A percentile compares a stretch with the other conserved stretches of the same genome.
Conservation (phyloP, 1,284 basidiomycete genomes). For the Schizophyllum amplum region DNA sequence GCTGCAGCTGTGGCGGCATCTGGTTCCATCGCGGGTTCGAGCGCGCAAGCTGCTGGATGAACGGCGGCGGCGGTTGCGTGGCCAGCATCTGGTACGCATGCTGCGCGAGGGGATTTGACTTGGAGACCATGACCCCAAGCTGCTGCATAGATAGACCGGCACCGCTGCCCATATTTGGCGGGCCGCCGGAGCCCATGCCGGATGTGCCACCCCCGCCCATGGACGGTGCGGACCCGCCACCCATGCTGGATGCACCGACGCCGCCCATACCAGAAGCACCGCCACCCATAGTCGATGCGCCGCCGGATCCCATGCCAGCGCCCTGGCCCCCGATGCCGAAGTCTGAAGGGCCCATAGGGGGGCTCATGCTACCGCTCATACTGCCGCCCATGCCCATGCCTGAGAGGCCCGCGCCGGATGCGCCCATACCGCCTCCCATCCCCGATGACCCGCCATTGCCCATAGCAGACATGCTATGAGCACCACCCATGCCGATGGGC, state of each 20-base stretch:
- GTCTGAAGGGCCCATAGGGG: no score
- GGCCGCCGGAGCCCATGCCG: constrained; percentile 1
- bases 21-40: constrained; percentile 45
- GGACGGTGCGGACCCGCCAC: constrained; percentile 8
- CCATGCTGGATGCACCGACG: background rate
- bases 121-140: constrained; percentile 9
- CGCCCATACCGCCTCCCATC: constrained; percentile 34
- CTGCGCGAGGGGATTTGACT: constrained; percentile 29
- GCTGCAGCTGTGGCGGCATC: constrained; percentile 43
- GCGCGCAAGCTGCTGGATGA: constrained; percentile 45
- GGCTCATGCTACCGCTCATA: constrained; percentile 14
- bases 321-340: no score
- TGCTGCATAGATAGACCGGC: background rate
- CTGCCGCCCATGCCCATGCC: constrained; percentile 10
- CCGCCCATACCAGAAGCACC: background rate
- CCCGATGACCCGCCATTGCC: no score
- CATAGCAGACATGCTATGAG: constrained; percentile 36
- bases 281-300: no score
- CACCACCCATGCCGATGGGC: constrained; percentile 30
- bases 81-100: constrained; percentile 41
- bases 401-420: constrained; percentile 23
- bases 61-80: constrained; percentile 37
- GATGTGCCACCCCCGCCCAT: constrained; percentile 16
- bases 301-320: no score
- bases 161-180: background rate